Base-by-base conservation (phyloP, 2,329 filamentous ascomycete genomes). In the Aspergillus melleus region DNA sequence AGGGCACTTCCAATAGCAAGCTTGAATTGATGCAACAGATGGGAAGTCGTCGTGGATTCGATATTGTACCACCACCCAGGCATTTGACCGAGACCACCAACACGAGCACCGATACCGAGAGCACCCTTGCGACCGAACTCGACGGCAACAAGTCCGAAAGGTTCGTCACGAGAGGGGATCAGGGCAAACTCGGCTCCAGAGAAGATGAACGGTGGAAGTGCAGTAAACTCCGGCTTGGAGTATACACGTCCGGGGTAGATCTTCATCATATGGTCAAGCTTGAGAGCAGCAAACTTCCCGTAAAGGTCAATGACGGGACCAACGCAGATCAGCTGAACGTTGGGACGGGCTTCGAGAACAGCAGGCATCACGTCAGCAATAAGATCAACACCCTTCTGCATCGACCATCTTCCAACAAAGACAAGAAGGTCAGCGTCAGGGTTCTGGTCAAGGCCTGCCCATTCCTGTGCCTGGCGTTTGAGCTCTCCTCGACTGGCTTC, bases 41-140 rank as follows among this genome's bases (percentile, higher is more conserved):
- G 87, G 49, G 81, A 81, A 0, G 86, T 87, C 1, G 84, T 84
- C 6, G 82, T 86, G 0, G 85, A 88, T 70, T 89, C 87, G 58
- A 89, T 84, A 0, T 87, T 88, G 71, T 85, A 89, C 87, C 87
- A 89, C 83, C 86, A 89, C 24, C 87, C 87, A 20, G 87, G 87
- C 86, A 89, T 89, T 68, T 88, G 84, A n/a, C 87, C 86, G 22
- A 89, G 79, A 57, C 87, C 87, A 64, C 87, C 87, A 42, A 89
- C 87, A 56, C 86, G 80, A 42, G 86, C 85, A 50, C 87, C 87
- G 58, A 89, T 85, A 65, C 87, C 87, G 49, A 89, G 79, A 20
- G 87, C 87, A 66, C 87, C 87, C 71, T 89, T 89, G 24, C 87
- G 80, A 58, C 87, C 87, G 64, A 89, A 89, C 67, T 89, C 87